Base-by-base conservation (phyloP, 345 rosid genomes). In the Citrus maxima region DNA sequence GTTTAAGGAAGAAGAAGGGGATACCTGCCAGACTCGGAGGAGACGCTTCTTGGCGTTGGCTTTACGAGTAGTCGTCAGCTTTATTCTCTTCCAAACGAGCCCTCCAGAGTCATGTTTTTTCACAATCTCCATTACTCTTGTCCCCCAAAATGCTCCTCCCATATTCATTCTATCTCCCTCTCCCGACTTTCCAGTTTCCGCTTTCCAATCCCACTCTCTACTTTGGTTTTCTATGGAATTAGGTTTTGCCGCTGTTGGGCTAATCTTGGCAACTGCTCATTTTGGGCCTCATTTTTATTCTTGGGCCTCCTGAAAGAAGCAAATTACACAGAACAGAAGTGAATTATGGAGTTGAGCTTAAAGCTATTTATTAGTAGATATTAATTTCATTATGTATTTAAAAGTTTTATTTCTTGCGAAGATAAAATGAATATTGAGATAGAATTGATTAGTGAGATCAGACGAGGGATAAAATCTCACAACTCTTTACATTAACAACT, bases 11-110 rank as follows among this genome's bases (percentile, higher is more conserved):
- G 2, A 4, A 27, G n/a, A 59, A 37, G 21, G 68, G 21, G 16
- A 19, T 35, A 92, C 98, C 98, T 93, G 98, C 98, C 98, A 95
- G 78, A 95, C 95, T 67, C 97, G 92, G 75, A 80, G 95, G 88
- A 95, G 98, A 38, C 97, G 95, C 78, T 92, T 93, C 93, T 95
- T 92, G 83, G 98, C 98, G 83, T 95, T 95, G 87, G 97, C 93
- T 83, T 92, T 93, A 83, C 97, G 98, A 42, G 98, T 93, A 51
- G 95, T 16, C 27, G 98, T 93, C 70, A 95, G 98, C 82, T 95
- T 95, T 73, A 95, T 95, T 80, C 98, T 80, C 86, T 95, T 95
- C 98, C 98, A 95, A 27, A 93, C 79, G n/a, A 95, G 94, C 38
- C 98, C 98, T 16, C 94, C 95, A 1, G 95, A 93, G 82, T 95